Evolutionary conservation across 257 asterid species (phyloP), one percentile per base, ranked within the genome.

Genomic region (Gynochthodes officinalis): DNA sequence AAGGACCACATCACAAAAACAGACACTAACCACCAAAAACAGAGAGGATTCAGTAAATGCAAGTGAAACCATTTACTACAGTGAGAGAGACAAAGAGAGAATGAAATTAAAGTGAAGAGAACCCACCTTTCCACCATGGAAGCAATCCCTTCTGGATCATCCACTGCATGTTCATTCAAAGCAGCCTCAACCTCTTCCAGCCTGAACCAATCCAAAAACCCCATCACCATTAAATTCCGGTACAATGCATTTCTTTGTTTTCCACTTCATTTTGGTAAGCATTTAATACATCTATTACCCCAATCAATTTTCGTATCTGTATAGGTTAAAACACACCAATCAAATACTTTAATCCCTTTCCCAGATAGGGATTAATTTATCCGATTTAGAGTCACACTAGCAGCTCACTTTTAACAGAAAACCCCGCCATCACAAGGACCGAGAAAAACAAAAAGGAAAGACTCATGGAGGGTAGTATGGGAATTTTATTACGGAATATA

Each of bases 91-190:
- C 25, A 71, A 5, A 62, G 48, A 53, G 62, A 76, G 71, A 64
- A 33, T 28, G 72, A 80, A 15, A 39, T 48, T 40, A 68, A 55
- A 69, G 53, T 19, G 37, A 30, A 71, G 14, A 7, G 43, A 58
- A 82, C 98, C 82, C 82, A 93, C 98, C 86, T 86, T 50, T 84
- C 93, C 81, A 93, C 98, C 93, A 90, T 85, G 77, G 89, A 77
- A 54, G 86, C 96, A 80, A 90, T 88, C 81, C 83, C 92, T 78
- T 90, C 97, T 43, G 98, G 98, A 78, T 93, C 88, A 73, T 77
- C 90, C 77, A 93, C 93, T 21, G 98, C 95, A 77, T 89, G 95
- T 71, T 81, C 88, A 81, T 76, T 87, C 81, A 85, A 77, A 67
- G 78, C 84, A 67, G 75, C 87, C 75, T 87, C 90, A 79, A 76